Percentiles rank a stretch among this genome's conserved stretches.
Conservation (phyloP, 1,139 yeast species). For the Zygosaccharomyces pseudobailii region DNA sequence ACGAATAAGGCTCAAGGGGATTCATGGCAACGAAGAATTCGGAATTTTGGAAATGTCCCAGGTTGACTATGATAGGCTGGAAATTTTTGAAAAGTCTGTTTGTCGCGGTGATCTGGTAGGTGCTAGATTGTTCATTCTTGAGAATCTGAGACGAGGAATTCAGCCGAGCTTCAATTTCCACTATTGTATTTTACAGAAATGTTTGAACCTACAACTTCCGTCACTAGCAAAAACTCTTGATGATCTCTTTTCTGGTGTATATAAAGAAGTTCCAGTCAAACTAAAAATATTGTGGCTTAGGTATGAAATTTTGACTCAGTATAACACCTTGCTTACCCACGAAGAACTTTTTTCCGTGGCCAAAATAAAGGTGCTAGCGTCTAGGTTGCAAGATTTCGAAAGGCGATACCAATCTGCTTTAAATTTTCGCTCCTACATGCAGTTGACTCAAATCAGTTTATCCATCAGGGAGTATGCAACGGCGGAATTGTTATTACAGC, state of each 20-base stretch:
- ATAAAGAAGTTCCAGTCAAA: slow-evolving; percentile 20
- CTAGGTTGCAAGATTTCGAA: slow-evolving; percentile 14
- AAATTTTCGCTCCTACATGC: slow-evolving; percentile 23
- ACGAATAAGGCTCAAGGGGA: slow-evolving; percentile 4
- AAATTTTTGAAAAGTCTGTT: slow-evolving; percentile 6
- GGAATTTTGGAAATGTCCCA: slow-evolving; percentile 1
- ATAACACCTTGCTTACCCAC: not conserved
- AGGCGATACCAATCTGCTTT: slow-evolving; percentile 11
- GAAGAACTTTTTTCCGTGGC: slow-evolving; percentile 3
- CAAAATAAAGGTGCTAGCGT: slow-evolving; percentile 6
- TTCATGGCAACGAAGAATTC: slow-evolving; percentile 1
- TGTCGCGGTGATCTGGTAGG: slow-evolving; percentile 11
- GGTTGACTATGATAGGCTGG: slow-evolving; percentile 6
- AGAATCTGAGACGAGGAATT: slow-evolving; percentile 21
- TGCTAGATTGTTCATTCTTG: slow-evolving; percentile 16
- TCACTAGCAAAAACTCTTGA: slow-evolving; percentile 19
- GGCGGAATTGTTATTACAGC: slow-evolving; percentile 12
- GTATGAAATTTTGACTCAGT: slow-evolving; percentile 9
- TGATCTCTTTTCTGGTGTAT: slow-evolving; percentile 16
- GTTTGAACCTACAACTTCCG: slow-evolving; percentile 13
- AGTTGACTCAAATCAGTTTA: slow-evolving; percentile 18
- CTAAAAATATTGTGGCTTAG: slow-evolving; percentile 26
- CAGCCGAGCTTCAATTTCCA: slow-evolving; percentile 23
- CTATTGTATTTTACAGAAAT: slow-evolving; percentile 18
- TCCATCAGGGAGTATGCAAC: slow-evolving; percentile 10